Percentiles rank a stretch among this genome's conserved stretches.
These are phyloP conservation scores for Rhodotorula mucilaginosa DNA, from an alignment of 1,284 basidiomycete genomes.

Conservation along the genomic window DNA sequence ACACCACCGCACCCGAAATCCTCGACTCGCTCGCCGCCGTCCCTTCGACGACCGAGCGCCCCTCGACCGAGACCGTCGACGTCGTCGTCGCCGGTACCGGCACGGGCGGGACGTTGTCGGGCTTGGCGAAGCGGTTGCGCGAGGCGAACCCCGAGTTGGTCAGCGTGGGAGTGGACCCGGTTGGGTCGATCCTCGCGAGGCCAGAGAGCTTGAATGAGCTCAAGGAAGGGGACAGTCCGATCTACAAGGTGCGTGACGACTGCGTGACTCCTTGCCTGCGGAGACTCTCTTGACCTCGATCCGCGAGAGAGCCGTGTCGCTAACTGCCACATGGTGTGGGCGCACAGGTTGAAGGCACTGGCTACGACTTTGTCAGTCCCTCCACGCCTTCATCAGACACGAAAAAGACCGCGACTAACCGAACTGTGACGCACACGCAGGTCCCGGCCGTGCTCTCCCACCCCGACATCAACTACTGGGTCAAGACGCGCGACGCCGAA, in stretches of 20 bases:
- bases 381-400: no score
- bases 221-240: slow-evolving; percentile 56
- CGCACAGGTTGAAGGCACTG: slow-evolving; percentile 77
- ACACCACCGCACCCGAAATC: slow-evolving; percentile 84
- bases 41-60: slow-evolving; percentile 52
- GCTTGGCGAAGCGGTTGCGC: slow-evolving; percentile 77
- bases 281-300: neutral
- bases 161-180: slow-evolving; percentile 87
- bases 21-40: slow-evolving; percentile 54
- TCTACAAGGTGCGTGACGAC: slow-evolving; percentile 57
- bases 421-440: neutral
- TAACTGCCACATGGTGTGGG: no score
- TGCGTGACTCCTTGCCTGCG: no score
- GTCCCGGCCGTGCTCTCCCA: slow-evolving; percentile 69
- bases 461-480: slow-evolving; percentile 63
- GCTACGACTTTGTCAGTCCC: slow-evolving; percentile 71
- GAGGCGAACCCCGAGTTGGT: slow-evolving; percentile 60
- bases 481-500: slow-evolving; percentile 80
- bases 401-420: neutral
- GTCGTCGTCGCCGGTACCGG: slow-evolving; percentile 85
- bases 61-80: slow-evolving; percentile 63
- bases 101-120: slow-evolving; percentile 91
- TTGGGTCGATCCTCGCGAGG: slow-evolving; percentile 81
- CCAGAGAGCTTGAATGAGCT: slow-evolving; percentile 64
- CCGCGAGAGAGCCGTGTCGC: no score